phyloP scores from a whole-genome alignment of 805 yeast species.

The Blastobotrys attinorum region DNA sequence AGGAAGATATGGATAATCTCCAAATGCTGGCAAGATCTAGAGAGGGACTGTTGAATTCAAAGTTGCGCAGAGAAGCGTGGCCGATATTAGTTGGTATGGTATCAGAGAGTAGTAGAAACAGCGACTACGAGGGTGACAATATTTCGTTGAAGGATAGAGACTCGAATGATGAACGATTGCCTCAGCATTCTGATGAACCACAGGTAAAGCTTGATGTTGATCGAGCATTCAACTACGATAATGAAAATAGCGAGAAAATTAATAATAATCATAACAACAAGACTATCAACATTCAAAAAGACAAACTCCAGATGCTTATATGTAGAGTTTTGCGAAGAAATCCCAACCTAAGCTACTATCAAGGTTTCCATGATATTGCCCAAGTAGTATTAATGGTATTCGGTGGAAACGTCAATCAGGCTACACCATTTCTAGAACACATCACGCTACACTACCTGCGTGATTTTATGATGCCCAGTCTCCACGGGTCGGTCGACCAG shows the following conservation, averaged over 20 bases:
- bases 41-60: slow-evolving; percentile 40
- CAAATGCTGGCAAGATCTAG: slow-evolving; percentile 36
- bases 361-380: slow-evolving; percentile 88
- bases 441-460: slow-evolving; percentile 59
- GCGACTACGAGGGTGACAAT: background rate
- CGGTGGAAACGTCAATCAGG: slow-evolving; percentile 22
- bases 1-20: slow-evolving; percentile 25
- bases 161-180: no score
- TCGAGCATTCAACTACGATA: slow-evolving; percentile 48
- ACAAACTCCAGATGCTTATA: slow-evolving; percentile 38
- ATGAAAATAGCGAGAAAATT: background rate
- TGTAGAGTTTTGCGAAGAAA: slow-evolving; percentile 48
- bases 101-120: background rate
- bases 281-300: slow-evolving; percentile 25
- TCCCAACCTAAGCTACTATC: slow-evolving; percentile 70
- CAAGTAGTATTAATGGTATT: slow-evolving; percentile 54
- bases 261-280: background rate
- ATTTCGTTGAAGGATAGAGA: background rate
- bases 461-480: slow-evolving; percentile 74
- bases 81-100: slow-evolving; percentile 37
- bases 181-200: slow-evolving; percentile 59
- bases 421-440: slow-evolving; percentile 38
- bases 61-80: slow-evolving; percentile 42
- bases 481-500: slow-evolving; percentile 60
- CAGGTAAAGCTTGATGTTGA: slow-evolving; percentile 76